Evolutionary conservation across 176 grass and related monocot genomes (phyloP).

Genomic region (Aegilops sharonensis): DNA sequence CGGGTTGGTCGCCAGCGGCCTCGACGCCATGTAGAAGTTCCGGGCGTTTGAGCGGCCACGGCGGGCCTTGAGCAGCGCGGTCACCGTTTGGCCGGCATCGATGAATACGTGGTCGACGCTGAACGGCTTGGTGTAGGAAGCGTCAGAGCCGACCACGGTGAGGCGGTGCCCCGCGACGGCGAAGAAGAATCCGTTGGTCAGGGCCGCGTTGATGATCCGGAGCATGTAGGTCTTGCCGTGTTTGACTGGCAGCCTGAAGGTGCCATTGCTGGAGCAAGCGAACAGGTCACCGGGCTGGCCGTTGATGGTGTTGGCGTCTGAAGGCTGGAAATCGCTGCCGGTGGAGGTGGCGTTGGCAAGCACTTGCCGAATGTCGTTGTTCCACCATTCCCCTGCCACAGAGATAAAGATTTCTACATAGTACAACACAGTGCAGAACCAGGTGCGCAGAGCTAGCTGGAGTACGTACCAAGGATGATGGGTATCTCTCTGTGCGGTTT

Average conservation of each 20-base stretch:
- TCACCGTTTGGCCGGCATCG: constrained; percentile 30
- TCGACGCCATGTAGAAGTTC: constrained; percentile 42
- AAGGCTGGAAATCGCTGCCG: constrained; percentile 2
- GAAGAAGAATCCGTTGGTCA: constrained; percentile 56
- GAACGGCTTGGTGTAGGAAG: constrained; percentile 45
- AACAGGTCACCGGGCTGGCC: constrained; percentile 39
- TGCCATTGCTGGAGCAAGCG: background rate
- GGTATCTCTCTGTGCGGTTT: constrained; percentile 50
- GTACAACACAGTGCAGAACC: background rate
- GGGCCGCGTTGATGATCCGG: constrained; percentile 54
- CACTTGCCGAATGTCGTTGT: background rate
- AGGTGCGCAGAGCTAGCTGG: background rate
- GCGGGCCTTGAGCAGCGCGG: constrained; percentile 34
- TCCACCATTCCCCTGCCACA: constrained; percentile 39
- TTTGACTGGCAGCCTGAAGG: constrained; percentile 33
- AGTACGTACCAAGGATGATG: constrained; percentile 43
- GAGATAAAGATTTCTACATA: background rate
- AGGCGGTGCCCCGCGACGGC: constrained; percentile 52
- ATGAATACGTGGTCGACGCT: constrained; percentile 30
- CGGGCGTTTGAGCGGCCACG: background rate
- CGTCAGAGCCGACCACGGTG: constrained; percentile 51
- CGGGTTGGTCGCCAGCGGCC: background rate
- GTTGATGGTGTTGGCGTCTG: constrained; percentile 59
- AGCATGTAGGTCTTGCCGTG: constrained; percentile 63
- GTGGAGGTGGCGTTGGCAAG: background rate